These are phyloP conservation scores for Botrytis cinerea DNA, from an alignment of 2,329 filamentous ascomycete genomes.

Conservation along the genomic window DNA sequence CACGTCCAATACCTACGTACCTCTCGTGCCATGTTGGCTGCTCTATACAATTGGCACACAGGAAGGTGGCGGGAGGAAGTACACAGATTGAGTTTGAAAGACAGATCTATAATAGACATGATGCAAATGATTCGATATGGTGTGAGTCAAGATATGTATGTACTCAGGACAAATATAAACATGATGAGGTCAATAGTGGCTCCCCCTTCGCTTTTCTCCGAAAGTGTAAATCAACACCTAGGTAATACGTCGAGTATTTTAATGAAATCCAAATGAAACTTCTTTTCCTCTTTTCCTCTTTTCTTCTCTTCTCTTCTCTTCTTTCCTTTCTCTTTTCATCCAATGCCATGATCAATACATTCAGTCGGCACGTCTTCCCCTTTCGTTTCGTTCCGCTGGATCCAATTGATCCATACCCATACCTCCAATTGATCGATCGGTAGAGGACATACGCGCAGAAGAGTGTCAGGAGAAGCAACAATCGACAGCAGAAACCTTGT, in stretches of 20 bases:
- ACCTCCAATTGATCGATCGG: neutral
- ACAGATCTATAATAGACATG: neutral
- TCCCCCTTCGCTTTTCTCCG: slow-evolving; percentile 12
- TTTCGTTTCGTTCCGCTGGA: slow-evolving; percentile 1
- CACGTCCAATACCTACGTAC: neutral
- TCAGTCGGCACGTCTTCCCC: neutral
- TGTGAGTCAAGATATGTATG: neutral
- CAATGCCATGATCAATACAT: neutral
- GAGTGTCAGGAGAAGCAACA: neutral
- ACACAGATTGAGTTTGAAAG: neutral
- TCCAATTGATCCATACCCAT: slow-evolving; percentile 7
- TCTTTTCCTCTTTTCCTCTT: neutral
- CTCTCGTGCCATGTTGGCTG: neutral
- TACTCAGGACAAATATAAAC: neutral
- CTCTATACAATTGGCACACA: neutral
- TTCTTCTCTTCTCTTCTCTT: neutral
- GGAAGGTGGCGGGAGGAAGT: neutral
- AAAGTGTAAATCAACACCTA: neutral
- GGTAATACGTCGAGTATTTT: neutral
- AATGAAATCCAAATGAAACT: neutral
- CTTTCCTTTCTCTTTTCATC: neutral
- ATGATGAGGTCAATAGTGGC: slow-evolving; percentile 2
- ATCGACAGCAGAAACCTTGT: slow-evolving; percentile 9
- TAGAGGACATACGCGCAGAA: neutral
- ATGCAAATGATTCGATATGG: neutral